Conservation (phyloP, 805 yeast species). For the Sugiyamaella boreocaroliniensis region DNA sequence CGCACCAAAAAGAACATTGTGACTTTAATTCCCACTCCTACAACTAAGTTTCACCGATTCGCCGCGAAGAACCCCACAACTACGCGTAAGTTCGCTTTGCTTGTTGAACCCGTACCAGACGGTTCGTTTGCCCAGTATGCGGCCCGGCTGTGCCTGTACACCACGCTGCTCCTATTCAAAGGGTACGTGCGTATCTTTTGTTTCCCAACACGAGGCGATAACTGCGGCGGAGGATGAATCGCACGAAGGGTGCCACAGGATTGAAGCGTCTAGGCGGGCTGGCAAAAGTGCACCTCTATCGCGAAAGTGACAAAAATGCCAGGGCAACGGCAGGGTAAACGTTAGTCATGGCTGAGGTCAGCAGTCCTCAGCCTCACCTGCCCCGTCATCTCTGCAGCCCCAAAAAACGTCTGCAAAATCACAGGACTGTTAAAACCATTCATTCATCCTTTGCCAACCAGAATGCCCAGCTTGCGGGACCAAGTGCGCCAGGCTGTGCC, state of each 20-base stretch:
- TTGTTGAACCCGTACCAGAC: background rate
- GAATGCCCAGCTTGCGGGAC: constrained; percentile 19
- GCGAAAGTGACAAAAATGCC: background rate
- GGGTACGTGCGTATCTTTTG: background rate
- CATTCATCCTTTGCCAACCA: background rate
- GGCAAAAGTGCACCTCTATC: background rate
- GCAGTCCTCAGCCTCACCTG: background rate
- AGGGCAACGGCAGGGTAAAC: background rate
- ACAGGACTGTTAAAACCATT: background rate
- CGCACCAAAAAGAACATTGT: constrained; percentile 5
- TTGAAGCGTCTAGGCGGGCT: background rate
- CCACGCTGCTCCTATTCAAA: background rate
- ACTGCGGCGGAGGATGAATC: background rate
- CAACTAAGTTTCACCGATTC: background rate
- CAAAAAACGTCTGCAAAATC: too few species aligned
- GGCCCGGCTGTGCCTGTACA: background rate
- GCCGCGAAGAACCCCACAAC: background rate
- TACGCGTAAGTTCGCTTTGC: background rate
- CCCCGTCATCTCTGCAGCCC: background rate
- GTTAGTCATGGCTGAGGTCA: background rate
- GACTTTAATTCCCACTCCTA: background rate
- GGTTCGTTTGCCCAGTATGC: background rate
- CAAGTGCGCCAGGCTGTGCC: constrained; percentile 85
- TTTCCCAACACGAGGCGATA: background rate
- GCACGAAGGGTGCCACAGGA: background rate